Evolutionary conservation across 306 rosid species (phyloP), one percentile per base, ranked within the genome.

Genomic region (Casuarina glauca): DNA sequence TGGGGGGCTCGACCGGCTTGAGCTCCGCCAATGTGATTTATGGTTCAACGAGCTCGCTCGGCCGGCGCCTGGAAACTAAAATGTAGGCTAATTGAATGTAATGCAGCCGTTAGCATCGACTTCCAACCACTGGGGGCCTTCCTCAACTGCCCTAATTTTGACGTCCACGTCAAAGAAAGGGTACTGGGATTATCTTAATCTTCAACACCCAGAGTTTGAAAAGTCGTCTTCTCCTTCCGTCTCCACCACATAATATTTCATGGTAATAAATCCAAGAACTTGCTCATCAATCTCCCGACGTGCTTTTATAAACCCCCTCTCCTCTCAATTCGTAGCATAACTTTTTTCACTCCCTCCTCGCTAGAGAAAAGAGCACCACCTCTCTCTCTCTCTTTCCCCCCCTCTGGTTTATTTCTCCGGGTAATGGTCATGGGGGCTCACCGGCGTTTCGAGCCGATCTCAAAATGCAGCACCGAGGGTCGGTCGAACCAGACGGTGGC

Each of bases 401-500:
- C 15, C 70, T 61, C 42, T 38, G 36, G 11, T 26, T 73, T 58
- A 42, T 70, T 64, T 35, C 36, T 67, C 20, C 16, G 17, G 42
- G 6, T 3, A 2, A 55, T 50, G 52, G 43, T 80, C 72, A 91
- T 89, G 97, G 91, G 88, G 69, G 88, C 88, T 74, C 82, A 77
- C 46, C 80, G 63, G 5, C 88, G 50, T 52, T 95, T 95, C 70
- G 66, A 88, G 15, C 86, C 96, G 2, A 85, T 95, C 68, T 86
- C 96, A 0, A 81, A 91, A 82, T 93, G 97, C 73, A 88, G 49
- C 83, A 64, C 93, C 2, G 68, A 88, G 17, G 80, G 84, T 6
- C 85, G 97, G 17, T 86, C 95, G 4, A 77, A 84, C 84, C 97
- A 95, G 45, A 88, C 93, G 2, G 90, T 95, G 2, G 97, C 93